Base-by-base conservation (phyloP, 1,284 basidiomycete species). In the Sporisorium reilianum region DNA sequence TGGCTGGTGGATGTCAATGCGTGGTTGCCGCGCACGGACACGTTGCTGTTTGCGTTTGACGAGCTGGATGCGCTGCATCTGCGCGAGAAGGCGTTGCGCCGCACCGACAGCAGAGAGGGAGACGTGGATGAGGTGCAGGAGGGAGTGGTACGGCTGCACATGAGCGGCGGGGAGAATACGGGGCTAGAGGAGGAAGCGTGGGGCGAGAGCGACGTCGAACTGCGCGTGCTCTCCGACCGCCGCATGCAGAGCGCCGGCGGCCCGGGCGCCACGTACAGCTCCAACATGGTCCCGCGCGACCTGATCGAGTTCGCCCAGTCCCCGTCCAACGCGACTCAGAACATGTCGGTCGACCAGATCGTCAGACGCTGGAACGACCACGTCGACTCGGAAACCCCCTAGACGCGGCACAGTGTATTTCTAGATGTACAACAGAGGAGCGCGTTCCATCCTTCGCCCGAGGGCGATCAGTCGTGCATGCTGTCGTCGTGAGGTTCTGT, bases 281-380 rank as follows among this genome's bases (percentile, higher is more conserved):
- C 93, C 79, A 97, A 97, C 82, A 96, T 96, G 92, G 88, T 96
- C 18, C 96, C 95, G 2, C 88, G 93, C 41, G 95, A 98, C 80
- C 92, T 93, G 14, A 87, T 97, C 22, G 89, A 89, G 55, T 86
- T 96, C 81, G 91, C 92, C 77, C 88, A 88, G 26, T 44, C 54
- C 18, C 20, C 38, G 9, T 42, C 54, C 5, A 4, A 10, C 10
- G 18, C 9, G 10, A 8, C 36, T 0, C 30, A 18, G 18, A 38
- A 44, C 4, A 59, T 64, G 50, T 55, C 60, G 1, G 51, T 74
- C 6, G 70, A 74, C 30, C 64, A 74, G 22, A 58, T 74, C 23
- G 70, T 74, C 2, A 30, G 52, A 14, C 44, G 51, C 3, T 74
- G 61, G 57, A 74, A 74, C 42, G 49, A 40, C 1, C 25, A 54